Conservation (phyloP, 2,329 filamentous ascomycete genomes). For the Pseudocercospora eumusae region DNA sequence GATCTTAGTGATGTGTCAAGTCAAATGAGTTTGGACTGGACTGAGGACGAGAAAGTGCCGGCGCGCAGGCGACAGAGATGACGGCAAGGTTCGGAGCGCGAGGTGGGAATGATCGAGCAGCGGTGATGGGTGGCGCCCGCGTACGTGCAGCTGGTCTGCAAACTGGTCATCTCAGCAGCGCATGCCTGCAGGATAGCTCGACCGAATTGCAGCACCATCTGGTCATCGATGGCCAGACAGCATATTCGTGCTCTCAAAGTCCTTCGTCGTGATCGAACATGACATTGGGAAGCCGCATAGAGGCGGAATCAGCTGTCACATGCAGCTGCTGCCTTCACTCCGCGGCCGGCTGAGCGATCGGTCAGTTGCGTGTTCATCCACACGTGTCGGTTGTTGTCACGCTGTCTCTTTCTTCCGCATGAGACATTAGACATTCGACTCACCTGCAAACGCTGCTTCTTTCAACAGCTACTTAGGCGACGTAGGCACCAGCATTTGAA, state of each 20-base stretch:
- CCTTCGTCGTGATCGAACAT: background rate
- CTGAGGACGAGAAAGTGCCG: slow-evolving; percentile 4
- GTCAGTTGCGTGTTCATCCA: background rate
- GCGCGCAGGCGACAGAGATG: background rate
- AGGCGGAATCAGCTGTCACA: background rate
- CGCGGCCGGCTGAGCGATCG: background rate
- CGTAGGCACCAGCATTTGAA: slow-evolving; percentile 10
- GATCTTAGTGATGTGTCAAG: slow-evolving; percentile 2
- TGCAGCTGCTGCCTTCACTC: background rate
- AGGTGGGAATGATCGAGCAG: slow-evolving; percentile 2
- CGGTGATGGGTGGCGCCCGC: background rate
- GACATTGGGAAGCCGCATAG: background rate
- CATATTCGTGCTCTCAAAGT: background rate
- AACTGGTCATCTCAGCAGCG: background rate
- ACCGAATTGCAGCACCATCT: background rate
- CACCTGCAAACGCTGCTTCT: slow-evolving; percentile 4
- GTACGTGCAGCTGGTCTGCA: background rate
- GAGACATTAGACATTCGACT: slow-evolving; percentile 10
- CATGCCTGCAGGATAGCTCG: background rate
- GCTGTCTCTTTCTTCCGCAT: background rate
- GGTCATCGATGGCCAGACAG: too few species aligned
- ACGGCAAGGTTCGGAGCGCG: background rate
- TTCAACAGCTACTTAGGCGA: background rate
- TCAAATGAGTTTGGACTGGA: slow-evolving; percentile 4
- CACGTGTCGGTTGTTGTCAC: slow-evolving; percentile 4